Evolutionary conservation across 1,284 basidiomycete genomes (phyloP), one percentile per base, ranked within the genome.

Genomic region (Hemileccinum hortonii): DNA sequence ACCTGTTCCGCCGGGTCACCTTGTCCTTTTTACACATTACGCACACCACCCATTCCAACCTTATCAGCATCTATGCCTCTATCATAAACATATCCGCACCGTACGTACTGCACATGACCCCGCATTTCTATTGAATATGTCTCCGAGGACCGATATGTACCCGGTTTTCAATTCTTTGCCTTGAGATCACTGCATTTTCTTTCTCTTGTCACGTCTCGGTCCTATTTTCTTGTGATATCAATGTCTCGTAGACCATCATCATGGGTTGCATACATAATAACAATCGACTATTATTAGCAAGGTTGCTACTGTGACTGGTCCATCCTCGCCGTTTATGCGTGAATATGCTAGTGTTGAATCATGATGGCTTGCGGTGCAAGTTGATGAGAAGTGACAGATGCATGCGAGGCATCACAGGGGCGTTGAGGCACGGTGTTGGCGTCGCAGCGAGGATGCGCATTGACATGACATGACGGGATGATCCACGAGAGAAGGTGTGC

Each of bases 71-170:
- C 56, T 69, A 65, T 69, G 64, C 56, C 44, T 52, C 38, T 55
- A 66, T 50, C 47, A 55, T 65, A 58, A 47, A 57, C 55, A 38
- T 60, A 58, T 53, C n/a, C n/a, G n/a, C n/a, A n/a, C n/a, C n/a
- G 60, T 65, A 67, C 53, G 50, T 61, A 67, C 44, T 61, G 66
- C 59, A 65, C 63, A 69, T 64, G 65, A 52, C 52, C 16, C 37
- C 26, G 49, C 52, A 67, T 62, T 67, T 66, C 64, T 65, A 69
- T 60, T 47, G 30, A 53, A 60, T 57, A 54, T 55, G 36, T 44
- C 15, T 42, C 49, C 44, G 59, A 60, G 56, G 50, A 45, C 8
- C 14, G 43, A 40, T 16, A 46, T 47, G 50, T 47, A n/a, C 14
- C 29, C 22, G 43, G 29, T 41, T 41, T 54, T 26, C 24, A 16